Conservation (phyloP, 768 basidiomycete species). For the Trametopsis cervina region DNA sequence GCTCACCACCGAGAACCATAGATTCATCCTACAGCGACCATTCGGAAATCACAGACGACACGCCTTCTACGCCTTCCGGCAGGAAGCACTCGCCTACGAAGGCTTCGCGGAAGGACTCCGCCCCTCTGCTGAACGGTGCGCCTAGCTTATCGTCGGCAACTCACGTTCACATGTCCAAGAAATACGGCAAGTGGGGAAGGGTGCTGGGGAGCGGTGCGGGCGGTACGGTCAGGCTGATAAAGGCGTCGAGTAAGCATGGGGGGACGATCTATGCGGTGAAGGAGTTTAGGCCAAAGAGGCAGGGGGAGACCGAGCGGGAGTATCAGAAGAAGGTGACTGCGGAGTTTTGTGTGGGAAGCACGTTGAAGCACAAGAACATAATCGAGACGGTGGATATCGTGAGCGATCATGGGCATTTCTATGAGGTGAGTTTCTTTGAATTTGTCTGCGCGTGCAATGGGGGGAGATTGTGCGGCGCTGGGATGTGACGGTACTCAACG, state of each 20-base stretch:
- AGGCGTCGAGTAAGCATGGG: conserved; percentile 74
- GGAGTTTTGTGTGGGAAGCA: conserved; percentile 96
- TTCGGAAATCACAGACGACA: conserved; percentile 6
- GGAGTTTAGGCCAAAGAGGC: conserved; percentile 87
- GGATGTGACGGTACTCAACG: conserved; percentile 1
- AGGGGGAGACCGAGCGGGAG: conserved; percentile 89
- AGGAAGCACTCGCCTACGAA: conserved; percentile 12
- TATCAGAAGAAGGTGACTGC: conserved; percentile 99
- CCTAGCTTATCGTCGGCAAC: conserved; percentile 74
- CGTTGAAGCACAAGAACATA: conserved; percentile 91
- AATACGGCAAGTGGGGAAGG: conserved; percentile 98
- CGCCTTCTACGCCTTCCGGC: conserved; percentile 6
- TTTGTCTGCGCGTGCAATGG: no score
- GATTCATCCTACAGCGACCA: conserved; percentile 12
- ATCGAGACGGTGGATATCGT: conserved; percentile 99
- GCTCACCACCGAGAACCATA: conserved; percentile 20
- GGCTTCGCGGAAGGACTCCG: conserved; percentile 1
- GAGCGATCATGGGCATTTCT: conserved; percentile 94
- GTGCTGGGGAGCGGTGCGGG: conserved; percentile 94
- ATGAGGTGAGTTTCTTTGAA: conserved; percentile 71
- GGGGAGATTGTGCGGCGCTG: conserved; percentile 13
- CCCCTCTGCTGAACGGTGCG: conserved; percentile 19
- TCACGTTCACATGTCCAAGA: conserved; percentile 91
- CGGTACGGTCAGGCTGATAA: conserved; percentile 96
- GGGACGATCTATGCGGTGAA: conserved; percentile 91